phyloP scores from a whole-genome alignment of 2,329 filamentous ascomycete species.

The Colletotrichum australisinense region DNA sequence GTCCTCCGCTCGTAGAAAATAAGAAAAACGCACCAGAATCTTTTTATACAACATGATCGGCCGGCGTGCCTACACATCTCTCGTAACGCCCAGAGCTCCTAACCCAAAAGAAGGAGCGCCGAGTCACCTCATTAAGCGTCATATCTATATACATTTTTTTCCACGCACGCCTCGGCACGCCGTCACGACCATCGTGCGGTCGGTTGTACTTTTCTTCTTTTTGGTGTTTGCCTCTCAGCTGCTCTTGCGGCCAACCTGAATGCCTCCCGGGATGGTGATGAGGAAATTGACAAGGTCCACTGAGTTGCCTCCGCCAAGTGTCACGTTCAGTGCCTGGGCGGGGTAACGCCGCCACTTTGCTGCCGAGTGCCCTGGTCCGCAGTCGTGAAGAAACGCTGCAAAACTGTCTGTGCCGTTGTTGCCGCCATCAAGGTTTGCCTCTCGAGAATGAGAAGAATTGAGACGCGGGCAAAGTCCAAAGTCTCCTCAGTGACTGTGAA shows the following conservation, averaged over 20 bases:
- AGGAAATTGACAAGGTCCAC: conserved; percentile 62
- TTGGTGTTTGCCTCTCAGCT: conserved; percentile 39
- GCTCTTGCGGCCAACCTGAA: background rate
- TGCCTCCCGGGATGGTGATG: conserved; percentile 48
- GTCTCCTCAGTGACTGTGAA: conserved; percentile 66
- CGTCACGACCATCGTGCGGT: conserved; percentile 10
- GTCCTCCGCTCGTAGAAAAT: background rate
- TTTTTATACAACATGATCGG: conserved; percentile 43
- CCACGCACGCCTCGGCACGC: conserved; percentile 21
- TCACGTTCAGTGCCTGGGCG: conserved; percentile 53
- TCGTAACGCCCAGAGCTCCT: background rate
- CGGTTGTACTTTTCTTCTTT: conserved; percentile 34
- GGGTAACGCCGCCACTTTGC: conserved; percentile 43
- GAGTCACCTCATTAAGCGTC: conserved; percentile 31
- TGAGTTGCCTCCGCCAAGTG: conserved; percentile 56
- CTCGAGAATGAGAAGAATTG: conserved; percentile 72
- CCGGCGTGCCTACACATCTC: conserved; percentile 32
- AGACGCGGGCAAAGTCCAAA: conserved; percentile 73
- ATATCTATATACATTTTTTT: conserved; percentile 25
- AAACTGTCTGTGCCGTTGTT: conserved; percentile 61
- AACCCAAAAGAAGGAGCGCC: background rate
- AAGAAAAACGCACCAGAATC: conserved; percentile 33
- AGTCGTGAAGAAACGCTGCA: conserved; percentile 66
- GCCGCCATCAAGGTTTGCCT: conserved; percentile 62
- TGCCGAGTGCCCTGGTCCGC: conserved; percentile 45